Evolutionary conservation across 179 eudicot species (phyloP).

Genomic region (Spinacia oleracea): DNA sequence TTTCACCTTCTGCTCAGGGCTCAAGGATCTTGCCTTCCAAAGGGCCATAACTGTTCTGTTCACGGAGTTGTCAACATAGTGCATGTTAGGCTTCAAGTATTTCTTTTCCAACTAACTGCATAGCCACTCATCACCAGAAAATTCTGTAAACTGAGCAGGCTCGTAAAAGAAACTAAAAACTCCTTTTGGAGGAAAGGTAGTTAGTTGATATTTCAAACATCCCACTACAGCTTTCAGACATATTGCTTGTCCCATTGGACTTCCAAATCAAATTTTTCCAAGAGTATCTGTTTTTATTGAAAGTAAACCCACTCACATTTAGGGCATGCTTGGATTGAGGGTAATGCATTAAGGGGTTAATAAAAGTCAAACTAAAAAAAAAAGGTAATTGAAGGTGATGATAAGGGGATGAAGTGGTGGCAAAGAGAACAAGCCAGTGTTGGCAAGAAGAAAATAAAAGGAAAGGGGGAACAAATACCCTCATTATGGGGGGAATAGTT

Average conservation of each 20-base stretch:
- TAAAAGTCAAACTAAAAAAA: too few relatives aligned
- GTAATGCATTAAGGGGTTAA: too few relatives aligned
- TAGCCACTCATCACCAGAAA: background rate
- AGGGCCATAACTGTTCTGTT: constrained; percentile 89
- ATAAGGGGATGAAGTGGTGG: too few relatives aligned
- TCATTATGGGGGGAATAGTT: too few relatives aligned
- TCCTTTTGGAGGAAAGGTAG: background rate
- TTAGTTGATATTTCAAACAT: background rate
- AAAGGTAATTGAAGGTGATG: too few relatives aligned
- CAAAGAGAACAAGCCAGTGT: too few relatives aligned
- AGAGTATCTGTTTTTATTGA: background rate
- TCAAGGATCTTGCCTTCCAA: constrained; percentile 86
- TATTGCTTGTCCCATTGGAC: background rate
- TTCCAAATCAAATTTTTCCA: background rate
- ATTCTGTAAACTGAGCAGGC: background rate
- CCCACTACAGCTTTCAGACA: background rate
- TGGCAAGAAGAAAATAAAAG: too few relatives aligned
- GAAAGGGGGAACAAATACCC: too few relatives aligned
- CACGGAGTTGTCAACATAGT: constrained; percentile 17
- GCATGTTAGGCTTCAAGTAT: background rate
- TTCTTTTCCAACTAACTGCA: background rate
- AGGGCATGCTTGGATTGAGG: too few relatives aligned
- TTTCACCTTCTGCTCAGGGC: constrained; percentile 85
- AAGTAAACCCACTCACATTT: background rate
- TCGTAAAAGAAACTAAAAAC: background rate